Base-by-base conservation (phyloP, 768 basidiomycete species). In the Dioszegia hungarica region DNA sequence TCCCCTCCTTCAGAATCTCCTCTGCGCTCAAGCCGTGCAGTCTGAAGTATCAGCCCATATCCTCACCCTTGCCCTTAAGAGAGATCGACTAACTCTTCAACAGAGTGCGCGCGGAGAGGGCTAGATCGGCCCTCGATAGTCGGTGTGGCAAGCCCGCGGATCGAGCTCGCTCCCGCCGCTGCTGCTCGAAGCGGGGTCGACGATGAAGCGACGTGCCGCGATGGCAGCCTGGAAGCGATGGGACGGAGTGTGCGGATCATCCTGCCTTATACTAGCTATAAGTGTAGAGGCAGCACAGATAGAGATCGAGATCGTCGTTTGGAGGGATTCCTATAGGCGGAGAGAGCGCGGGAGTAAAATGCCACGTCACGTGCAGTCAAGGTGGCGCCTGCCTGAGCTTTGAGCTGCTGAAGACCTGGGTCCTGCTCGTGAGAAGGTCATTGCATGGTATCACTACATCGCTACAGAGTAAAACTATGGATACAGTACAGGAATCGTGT, bases 1-100 rank as follows among this genome's bases (percentile, higher is more conserved):
- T 83, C 0, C 84, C 84, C 74, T 92, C 90, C 45, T 82, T 80
- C 57, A 98, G 76, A 68, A 95, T 87, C 57, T 94, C 86, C 10
- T 84, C 78, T 0, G 90, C 88, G 57, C 82, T 79, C 80, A 91
- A 80, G 36, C 85, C 84, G 62, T 92, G 89, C 54, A 92, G 76
- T 49, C 72, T 74, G 27, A 28, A 27, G 12, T 19, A 55, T 54
- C 50, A 62, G 51, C 37, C 4, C 17, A 17, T 14, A 37, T 33
- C 17, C 39, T 52, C 25, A 39, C 20, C 39, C 22, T 34, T 22
- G 2, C 43, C 43, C 29, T 20, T 37, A 49, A 5, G 11, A 2
- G 37, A 56, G 15, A 5, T 20, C 11, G 43, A 68, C 73, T 54
- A 57, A 74, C 72, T 75, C 74, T 57, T 75, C 74, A 14, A 75